phyloP scores from a whole-genome alignment of 257 asterid genomes.

The Verbena officinalis region DNA sequence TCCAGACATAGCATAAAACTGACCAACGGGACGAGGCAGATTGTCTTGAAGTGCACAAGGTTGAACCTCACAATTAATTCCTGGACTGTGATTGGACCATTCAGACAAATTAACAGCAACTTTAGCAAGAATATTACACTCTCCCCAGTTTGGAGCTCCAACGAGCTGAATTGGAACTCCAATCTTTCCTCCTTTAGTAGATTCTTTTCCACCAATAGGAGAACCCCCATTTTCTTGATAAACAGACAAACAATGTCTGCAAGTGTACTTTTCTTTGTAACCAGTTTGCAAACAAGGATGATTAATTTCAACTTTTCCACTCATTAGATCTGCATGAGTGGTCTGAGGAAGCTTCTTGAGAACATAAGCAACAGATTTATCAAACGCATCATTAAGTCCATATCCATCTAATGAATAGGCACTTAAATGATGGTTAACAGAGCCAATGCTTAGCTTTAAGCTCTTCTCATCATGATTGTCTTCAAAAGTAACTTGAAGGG shows the following conservation, averaged over 20 bases:
- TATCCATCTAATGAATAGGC: constrained; percentile 73
- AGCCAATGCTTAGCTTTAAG: constrained; percentile 56
- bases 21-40: constrained; percentile 62
- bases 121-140: constrained; percentile 58
- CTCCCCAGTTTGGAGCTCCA: constrained; percentile 71
- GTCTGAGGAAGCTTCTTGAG: constrained; percentile 48
- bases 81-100: constrained; percentile 56
- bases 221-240: constrained; percentile 42
- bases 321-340: constrained; percentile 40
- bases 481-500: constrained; percentile 75
- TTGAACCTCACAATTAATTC: constrained; percentile 63
- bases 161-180: constrained; percentile 47
- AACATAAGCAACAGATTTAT: constrained; percentile 62
- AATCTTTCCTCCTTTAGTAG: constrained; percentile 37
- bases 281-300: constrained; percentile 74
- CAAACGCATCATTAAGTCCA: constrained; percentile 77
- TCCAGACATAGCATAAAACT: constrained; percentile 70
- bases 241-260: constrained; percentile 53
- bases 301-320: constrained; percentile 51
- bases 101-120: constrained; percentile 63
- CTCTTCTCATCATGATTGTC: constrained; percentile 49
- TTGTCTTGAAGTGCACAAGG: constrained; percentile 64
- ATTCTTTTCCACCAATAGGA: constrained; percentile 34
- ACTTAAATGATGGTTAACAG: constrained; percentile 57
- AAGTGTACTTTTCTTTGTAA: constrained; percentile 51